Evolutionary conservation across 192 early-diverging fungal species (phyloP), one percentile per base, ranked within the genome.

Genomic region (Backusella tarrabulga): DNA sequence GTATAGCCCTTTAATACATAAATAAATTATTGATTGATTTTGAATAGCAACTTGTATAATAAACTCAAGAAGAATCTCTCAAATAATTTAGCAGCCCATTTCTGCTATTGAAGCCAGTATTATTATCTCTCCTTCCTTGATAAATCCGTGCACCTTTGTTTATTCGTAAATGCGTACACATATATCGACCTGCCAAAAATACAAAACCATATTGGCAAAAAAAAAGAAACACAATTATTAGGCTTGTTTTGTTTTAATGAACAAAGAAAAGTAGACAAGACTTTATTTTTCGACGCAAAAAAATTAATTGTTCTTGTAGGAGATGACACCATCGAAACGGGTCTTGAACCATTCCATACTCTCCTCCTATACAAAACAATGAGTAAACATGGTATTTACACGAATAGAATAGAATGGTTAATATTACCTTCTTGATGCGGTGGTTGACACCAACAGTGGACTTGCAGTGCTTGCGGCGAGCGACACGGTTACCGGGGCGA

Each of bases 281-380:
- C 52, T 54, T 54, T 54, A 54, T 54, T 54, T 54, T 21, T 54
- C 52, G n/a, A 54, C 21, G 52, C 52, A 54, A 21, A 54, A 21
- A 54, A 54, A 67, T 29, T 29, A 15, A 67, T 71, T 71, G 23
- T n/a, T 23, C 41, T 71, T 71, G 69, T 71, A 71, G 26, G 40
- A 44, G 69, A 71, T 44, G 12, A 74, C 1, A 79, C 77, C 90
- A 73, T 84, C 82, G 73, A 83, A 83, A 73, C 93, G 94, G 88
- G 95, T 92, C 94, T 98, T 98, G 93, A 95, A 99, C 98, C 98
- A 99, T 78, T 91, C 89, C 79, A 92, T 90, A 84, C 97, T 96
- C 89, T 99, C 98, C 77, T 97, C 92, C 69, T 71, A 92, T 72
- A 23, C 34, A 63, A 36, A 52, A 17, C 32, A 29, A n/a, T 52